phyloP scores from a whole-genome alignment of 2,329 filamentous ascomycete genomes.

The Alternaria triticina region DNA sequence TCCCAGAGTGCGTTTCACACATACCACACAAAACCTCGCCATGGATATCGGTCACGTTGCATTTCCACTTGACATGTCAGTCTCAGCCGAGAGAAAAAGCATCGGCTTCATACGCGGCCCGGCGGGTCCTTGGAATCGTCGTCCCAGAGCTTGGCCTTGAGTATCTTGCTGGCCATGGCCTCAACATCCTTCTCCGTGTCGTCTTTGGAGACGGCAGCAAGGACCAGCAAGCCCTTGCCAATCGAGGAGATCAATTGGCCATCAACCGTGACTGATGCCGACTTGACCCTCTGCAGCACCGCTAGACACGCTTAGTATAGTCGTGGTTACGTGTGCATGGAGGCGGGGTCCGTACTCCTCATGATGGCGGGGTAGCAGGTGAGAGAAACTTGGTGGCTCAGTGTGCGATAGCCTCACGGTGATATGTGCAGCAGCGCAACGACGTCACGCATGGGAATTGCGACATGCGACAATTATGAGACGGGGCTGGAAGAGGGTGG shows the following conservation, averaged over 20 bases:
- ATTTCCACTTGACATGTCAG: slow-evolving; percentile 75
- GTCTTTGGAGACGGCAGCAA: slow-evolving; percentile 88
- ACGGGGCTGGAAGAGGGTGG: slow-evolving; percentile 9
- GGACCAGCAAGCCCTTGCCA: slow-evolving; percentile 85
- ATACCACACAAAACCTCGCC: slow-evolving; percentile 95
- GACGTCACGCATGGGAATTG: slow-evolving; percentile 14
- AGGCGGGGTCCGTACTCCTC: slow-evolving; percentile 26
- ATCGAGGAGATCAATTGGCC: slow-evolving; percentile 89
- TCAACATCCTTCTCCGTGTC: slow-evolving; percentile 91
- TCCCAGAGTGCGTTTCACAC: slow-evolving; percentile 24
- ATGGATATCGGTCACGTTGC: slow-evolving; percentile 82
- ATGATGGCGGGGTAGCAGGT: slow-evolving; percentile 24
- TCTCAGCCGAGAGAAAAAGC: neutral
- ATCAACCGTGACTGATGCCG: slow-evolving; percentile 94
- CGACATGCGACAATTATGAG: slow-evolving; percentile 3
- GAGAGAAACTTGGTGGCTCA: slow-evolving; percentile 1
- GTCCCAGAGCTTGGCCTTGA: slow-evolving; percentile 93
- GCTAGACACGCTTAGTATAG: slow-evolving; percentile 60
- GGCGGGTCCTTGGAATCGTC: slow-evolving; percentile 68
- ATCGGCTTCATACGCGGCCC: slow-evolving; percentile 60
- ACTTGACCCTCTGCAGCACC: slow-evolving; percentile 91
- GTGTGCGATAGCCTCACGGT: neutral
- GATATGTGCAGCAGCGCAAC: neutral
- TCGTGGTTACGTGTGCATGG: neutral
- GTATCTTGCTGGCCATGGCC: slow-evolving; percentile 79